Evolutionary conservation across 108 stramenopile genomes (phyloP).

Genomic region (Halocafeteria seosinensis): DNA sequence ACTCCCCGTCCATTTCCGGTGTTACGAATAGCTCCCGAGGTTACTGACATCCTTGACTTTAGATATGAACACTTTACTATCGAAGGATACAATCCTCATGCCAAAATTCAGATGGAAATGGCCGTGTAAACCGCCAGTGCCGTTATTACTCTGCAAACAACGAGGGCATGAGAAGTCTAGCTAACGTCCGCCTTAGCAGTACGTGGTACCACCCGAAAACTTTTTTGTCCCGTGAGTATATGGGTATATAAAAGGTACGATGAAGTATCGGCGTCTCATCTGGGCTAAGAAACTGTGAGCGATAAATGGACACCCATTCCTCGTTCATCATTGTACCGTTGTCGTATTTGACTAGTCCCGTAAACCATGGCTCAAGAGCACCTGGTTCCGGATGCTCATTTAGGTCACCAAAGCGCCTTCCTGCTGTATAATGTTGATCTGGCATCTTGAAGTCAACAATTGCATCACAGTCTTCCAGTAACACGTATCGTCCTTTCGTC

Average conservation of each 20-base stretch:
- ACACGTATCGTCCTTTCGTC: not conserved
- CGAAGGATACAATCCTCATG: conserved; percentile 75
- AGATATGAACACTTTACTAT: conserved; percentile 68
- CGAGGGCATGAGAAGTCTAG: too few species aligned
- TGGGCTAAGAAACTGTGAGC: not conserved
- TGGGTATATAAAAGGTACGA: too few species aligned
- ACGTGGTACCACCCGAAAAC: too few species aligned
- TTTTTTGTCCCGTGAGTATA: too few species aligned
- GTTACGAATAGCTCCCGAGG: conserved; percentile 55
- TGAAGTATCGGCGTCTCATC: too few species aligned
- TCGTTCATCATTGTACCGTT: not conserved
- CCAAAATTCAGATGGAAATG: conserved; percentile 95
- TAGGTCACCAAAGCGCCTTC: not conserved
- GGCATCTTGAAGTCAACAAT: not conserved
- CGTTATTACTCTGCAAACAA: too few species aligned
- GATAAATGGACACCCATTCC: not conserved
- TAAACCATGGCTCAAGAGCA: not conserved
- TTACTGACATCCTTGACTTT: conserved; percentile 69
- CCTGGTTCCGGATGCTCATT: not conserved
- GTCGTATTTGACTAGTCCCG: not conserved
- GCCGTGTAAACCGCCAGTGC: conserved; percentile 74
- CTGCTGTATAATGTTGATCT: too few species aligned
- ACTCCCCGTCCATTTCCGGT: conserved; percentile 79
- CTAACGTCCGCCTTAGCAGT: too few species aligned
- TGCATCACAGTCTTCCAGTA: not conserved